Evolutionary conservation across 108 stramenopile genomes (phyloP).

Genomic region (Licmophora abbreviata): DNA sequence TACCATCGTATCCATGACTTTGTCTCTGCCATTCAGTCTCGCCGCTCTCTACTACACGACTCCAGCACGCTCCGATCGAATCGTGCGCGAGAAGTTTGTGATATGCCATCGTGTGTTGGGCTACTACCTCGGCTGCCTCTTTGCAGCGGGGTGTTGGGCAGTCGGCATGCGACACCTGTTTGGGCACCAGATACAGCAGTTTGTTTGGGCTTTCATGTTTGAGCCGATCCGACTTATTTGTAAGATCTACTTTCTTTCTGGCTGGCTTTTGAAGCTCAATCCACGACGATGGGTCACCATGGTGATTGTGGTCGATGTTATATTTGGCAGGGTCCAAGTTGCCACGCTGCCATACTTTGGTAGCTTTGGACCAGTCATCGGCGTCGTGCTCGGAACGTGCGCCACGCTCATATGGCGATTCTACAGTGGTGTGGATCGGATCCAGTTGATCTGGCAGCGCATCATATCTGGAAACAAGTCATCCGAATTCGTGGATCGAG

Average conservation of each 20-base stretch:
- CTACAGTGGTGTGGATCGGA: constrained; percentile 19
- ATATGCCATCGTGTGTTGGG: constrained; percentile 1
- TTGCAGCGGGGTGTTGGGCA: constrained; percentile 11
- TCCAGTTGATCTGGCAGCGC: too few species aligned
- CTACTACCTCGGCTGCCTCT: constrained; percentile 3
- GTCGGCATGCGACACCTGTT: constrained; percentile 9
- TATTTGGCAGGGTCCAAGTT: constrained; percentile 13
- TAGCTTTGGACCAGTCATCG: constrained; percentile 1
- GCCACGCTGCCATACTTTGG: constrained; percentile 16
- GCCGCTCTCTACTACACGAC: constrained; percentile 10
- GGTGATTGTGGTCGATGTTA: constrained; percentile 19
- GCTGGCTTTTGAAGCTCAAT: constrained; percentile 4
- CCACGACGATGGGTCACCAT: constrained; percentile 9
- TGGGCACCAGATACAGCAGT: not conserved
- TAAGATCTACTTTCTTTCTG: constrained; percentile 9
- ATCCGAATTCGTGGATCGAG: too few species aligned
- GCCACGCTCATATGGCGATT: constrained; percentile 11
- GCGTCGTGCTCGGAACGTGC: constrained; percentile 5
- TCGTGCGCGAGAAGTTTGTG: constrained; percentile 3
- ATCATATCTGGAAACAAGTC: too few species aligned
- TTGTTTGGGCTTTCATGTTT: constrained; percentile 8
- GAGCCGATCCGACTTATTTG: constrained; percentile 13
- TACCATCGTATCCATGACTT: constrained; percentile 4
- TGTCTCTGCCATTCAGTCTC: constrained; percentile 6
- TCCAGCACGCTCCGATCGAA: not conserved